Conservation (phyloP, 1,284 basidiomycete species). For the Ganoderma sp. region DNA sequence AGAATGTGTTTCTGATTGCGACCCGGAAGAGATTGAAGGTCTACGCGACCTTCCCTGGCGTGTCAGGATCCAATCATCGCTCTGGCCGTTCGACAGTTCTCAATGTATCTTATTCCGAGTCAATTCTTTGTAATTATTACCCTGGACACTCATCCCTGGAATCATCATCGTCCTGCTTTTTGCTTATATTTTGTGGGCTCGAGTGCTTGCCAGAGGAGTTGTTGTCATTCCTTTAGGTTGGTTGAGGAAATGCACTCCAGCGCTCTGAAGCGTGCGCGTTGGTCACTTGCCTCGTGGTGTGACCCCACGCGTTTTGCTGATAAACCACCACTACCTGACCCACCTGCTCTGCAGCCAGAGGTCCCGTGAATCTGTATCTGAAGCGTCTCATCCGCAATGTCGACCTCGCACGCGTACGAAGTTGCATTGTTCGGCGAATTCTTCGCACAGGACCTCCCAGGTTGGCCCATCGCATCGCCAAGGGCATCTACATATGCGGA, state of each 20-base stretch:
- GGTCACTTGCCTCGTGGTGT: constrained; percentile 9
- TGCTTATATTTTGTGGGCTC: background rate
- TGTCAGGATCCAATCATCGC: background rate
- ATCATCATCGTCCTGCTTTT: background rate
- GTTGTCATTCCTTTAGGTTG: background rate
- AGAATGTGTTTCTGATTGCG: background rate
- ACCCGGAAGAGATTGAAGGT: background rate
- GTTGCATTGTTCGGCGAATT: constrained; percentile 81
- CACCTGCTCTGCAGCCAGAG: background rate
- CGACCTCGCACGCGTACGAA: constrained; percentile 64
- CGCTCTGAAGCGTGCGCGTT: background rate
- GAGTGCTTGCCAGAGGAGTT: background rate
- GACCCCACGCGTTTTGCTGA: constrained; percentile 6
- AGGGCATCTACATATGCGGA: background rate
- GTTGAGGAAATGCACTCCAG: background rate
- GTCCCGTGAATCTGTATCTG: background rate
- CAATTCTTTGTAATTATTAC: constrained; percentile 20
- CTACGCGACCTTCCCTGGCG: constrained; percentile 13
- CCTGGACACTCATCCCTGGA: background rate
- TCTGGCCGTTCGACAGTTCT: background rate
- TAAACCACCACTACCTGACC: background rate
- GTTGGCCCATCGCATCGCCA: constrained; percentile 18
- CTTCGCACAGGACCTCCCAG: constrained; percentile 46
- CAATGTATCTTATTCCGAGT: constrained; percentile 24
- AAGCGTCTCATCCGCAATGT: background rate